A percentile compares a stretch with the other conserved stretches of the same genome.
Evolutionary conservation across 768 basidiomycete genomes (phyloP).

Genomic region (Cystofilobasidium ferigula): DNA sequence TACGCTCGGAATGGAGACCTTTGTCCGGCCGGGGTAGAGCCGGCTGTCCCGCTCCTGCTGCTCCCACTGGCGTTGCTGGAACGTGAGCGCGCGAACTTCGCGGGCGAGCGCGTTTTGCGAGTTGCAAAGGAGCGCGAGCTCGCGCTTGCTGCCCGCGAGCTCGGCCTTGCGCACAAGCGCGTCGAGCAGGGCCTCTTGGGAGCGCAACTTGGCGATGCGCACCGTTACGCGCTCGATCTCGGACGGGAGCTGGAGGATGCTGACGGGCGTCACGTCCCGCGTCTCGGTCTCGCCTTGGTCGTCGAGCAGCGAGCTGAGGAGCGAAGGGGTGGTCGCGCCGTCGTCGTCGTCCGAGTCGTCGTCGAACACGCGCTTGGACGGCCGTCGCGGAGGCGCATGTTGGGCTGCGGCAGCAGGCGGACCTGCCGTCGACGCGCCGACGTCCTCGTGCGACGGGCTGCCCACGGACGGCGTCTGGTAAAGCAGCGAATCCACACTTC

Average conservation of each 20-base stretch:
- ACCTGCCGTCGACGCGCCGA: background rate
- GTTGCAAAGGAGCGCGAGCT: conserved; percentile 66
- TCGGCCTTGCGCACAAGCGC: conserved; percentile 90
- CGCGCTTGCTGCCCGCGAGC: conserved; percentile 75
- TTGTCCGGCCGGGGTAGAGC: conserved; percentile 70
- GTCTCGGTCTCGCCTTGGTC: background rate
- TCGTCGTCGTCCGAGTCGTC: conserved; percentile 16
- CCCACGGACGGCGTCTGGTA: background rate
- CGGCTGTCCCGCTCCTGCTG: conserved; percentile 87
- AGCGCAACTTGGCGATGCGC: conserved; percentile 62
- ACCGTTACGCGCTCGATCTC: conserved; percentile 70
- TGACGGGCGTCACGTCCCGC: background rate
- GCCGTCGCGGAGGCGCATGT: background rate
- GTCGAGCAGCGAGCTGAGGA: background rate
- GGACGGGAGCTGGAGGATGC: conserved; percentile 69
- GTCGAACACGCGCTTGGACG: conserved; percentile 22
- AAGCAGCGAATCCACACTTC: conserved; percentile 6
- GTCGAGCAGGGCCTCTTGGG: conserved; percentile 72
- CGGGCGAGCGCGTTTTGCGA: conserved; percentile 70
- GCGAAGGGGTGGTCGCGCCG: conserved; percentile 21
- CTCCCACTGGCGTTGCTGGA: conserved; percentile 87
- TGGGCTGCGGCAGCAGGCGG: background rate
- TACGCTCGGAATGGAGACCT: conserved; percentile 72
- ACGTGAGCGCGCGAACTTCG: conserved; percentile 70
- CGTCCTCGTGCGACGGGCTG: background rate